phyloP scores from a whole-genome alignment of 352 stramenopile species.

The Pythium phragmiticola region DNA sequence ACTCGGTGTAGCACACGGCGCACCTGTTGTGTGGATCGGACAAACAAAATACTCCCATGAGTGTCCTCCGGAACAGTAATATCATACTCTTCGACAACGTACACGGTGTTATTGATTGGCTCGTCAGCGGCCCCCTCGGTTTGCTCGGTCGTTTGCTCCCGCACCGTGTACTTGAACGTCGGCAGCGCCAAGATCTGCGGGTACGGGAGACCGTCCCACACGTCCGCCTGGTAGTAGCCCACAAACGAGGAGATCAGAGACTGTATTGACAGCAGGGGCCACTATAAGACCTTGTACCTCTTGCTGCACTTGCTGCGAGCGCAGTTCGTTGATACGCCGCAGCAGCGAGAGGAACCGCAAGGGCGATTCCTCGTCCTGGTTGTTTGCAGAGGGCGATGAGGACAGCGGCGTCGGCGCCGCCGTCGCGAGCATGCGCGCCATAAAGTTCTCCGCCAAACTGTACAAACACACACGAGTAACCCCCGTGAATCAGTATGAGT shows the following conservation, averaged over 20 bases:
- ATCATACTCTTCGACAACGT: conserved; percentile 1
- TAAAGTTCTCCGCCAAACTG: conserved; percentile 30
- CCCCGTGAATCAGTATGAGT: not conserved
- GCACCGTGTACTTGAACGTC: conserved; percentile 72
- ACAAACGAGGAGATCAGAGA: not conserved
- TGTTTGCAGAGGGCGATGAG: conserved; percentile 19
- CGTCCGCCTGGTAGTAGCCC: conserved; percentile 38
- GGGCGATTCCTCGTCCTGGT: conserved; percentile 33
- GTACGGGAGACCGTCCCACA: conserved; percentile 76
- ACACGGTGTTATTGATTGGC: conserved; percentile 63
- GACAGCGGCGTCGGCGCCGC: conserved; percentile 26
- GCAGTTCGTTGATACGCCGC: conserved; percentile 80
- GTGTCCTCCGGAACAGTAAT: not conserved
- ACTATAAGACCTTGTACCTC: not conserved
- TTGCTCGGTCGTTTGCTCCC: conserved; percentile 28
- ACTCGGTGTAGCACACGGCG: conserved; percentile 84
- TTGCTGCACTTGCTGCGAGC: conserved; percentile 71
- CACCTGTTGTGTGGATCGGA: conserved; percentile 28
- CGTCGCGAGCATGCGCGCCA: conserved; percentile 25
- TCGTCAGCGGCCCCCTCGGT: conserved; percentile 27
- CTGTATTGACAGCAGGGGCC: not conserved
- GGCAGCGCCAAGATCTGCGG: conserved; percentile 79
- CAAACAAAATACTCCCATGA: not conserved
- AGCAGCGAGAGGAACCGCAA: conserved; percentile 73
- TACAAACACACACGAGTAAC: not conserved